Conservation (phyloP, 2,329 filamentous ascomycete genomes). For the Exophiala oligosperma region DNA sequence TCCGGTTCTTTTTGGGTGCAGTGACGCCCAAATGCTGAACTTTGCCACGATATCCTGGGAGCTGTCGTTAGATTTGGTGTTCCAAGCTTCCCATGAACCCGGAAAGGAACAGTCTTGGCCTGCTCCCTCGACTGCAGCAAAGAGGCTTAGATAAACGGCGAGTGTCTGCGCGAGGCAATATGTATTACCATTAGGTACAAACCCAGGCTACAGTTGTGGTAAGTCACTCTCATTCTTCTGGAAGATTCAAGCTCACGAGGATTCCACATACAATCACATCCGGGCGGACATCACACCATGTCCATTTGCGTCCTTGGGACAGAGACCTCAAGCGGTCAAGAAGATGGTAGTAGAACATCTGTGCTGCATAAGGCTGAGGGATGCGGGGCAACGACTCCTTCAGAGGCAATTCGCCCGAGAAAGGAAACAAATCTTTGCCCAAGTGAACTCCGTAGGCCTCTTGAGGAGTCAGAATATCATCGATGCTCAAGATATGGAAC, state of each 20-base stretch:
- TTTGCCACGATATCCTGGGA: constrained; percentile 31
- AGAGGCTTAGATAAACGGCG: constrained; percentile 34
- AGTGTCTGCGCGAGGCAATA: constrained; percentile 33
- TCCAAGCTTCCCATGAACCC: constrained; percentile 25
- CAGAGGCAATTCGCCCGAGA: constrained; percentile 29
- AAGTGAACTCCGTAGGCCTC: constrained; percentile 35
- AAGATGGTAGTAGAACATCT: constrained; percentile 35
- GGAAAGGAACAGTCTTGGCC: constrained; percentile 31
- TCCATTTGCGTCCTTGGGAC: constrained; percentile 35
- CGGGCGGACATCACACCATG: constrained; percentile 37
- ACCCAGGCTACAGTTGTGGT: constrained; percentile 20
- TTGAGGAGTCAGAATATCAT: background rate
- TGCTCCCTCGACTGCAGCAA: constrained; percentile 28
- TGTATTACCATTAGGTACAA: constrained; percentile 33
- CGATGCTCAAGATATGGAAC: background rate
- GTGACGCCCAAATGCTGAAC: constrained; percentile 33
- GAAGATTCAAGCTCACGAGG: too few relatives aligned
- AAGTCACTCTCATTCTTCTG: too few relatives aligned
- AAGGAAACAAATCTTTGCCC: constrained; percentile 32
- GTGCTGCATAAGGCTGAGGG: constrained; percentile 31
- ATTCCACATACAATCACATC: constrained; percentile 29
- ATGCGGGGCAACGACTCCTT: constrained; percentile 33
- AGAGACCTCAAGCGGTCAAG: constrained; percentile 26
- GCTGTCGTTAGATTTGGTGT: constrained; percentile 29
- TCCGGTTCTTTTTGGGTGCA: constrained; percentile 27